Base-by-base conservation (phyloP, 2,329 filamentous ascomycete genomes). In the Apiospora pterosperma region DNA sequence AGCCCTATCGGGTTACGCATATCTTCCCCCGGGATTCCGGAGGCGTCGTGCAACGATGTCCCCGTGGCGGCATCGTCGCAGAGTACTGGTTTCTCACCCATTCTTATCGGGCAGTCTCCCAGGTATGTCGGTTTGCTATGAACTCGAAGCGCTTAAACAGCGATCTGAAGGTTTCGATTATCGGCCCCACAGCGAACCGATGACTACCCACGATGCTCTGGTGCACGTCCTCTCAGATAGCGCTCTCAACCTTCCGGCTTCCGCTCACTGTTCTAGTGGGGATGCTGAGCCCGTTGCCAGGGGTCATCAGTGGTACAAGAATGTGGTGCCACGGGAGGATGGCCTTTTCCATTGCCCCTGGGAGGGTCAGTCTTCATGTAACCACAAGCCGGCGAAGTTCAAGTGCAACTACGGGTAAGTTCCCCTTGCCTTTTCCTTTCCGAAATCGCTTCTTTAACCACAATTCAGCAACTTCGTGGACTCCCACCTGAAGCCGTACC, bases 401-500 rank as follows among this genome's bases (percentile, higher is more conserved):
- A 97, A 97, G 87, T 97, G 95, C 89, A 97, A 97, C 81, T 98
- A 97, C 76, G 94, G 97, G 94, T 97, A 90, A 87, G 92, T 81
- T 28, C 25, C 44, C n/a, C 59, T 2, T 36, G 21, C 16, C 25
- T 62, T n/a, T 23, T 23, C 34, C 6, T 61, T 41, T 19, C 34
- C 34, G 48, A 28, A 34, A n/a, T 34, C 28, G 25, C 10, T 62
- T 48, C 61, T 67, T 66, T 70, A 66, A 72, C 66, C 63, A 62
- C 58, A 59, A 21, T 55, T n/a, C 76, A 97, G 94, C 86, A 98
- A 98, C 85, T 97, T 96, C 73, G 89, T 98, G 71, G 95, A 98
- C 80, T 97, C 95, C 34, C 95, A 98, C 81, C 80, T 97, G 75
- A 97, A 96, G 86, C 95, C 95, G 19, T 98, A 97, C 82, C 90